Evolutionary conservation across 2,329 filamentous ascomycete genomes (phyloP), one percentile per base, ranked within the genome.

Genomic region (Aspergillus awamori): DNA sequence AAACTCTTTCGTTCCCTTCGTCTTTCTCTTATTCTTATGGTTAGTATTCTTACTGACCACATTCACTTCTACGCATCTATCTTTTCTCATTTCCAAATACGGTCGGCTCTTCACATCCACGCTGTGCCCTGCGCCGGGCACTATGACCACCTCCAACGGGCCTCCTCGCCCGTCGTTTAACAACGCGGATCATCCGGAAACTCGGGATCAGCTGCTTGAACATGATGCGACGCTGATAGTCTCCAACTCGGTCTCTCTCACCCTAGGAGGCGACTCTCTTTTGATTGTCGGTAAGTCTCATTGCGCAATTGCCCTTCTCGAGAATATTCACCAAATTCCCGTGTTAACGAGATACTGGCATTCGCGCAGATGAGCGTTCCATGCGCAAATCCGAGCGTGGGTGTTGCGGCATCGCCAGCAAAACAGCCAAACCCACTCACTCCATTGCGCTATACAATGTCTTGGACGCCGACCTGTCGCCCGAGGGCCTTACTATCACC

Each of bases 381-480:
- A 76, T 79, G 64, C 80, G 82, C 61, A 78, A 79, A 70, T 74
- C 79, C 63, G 73, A 77, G 61, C 79, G 77, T 47, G 79, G 80
- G 67, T 88, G 85, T 73, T 89, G 86, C 72, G 84, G 85, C 22
- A 57, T 74, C 45, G 69, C 87, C 52, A 75, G 82, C 65, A 80
- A 81, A 63, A 79, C 75, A 62, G 74, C 79, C 30, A 83, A 84
- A 61, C 78, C 79, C 33, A 85, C 82, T 30, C 80, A 81, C 64
- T 81, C 84, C 5, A 89, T 97, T 30, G 88, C 91, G 2, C 89
- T 92, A 63, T 93, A 91, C 79, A 90, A 96, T 73, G 80, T 97
- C 63, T 87, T 97, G 53, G 96, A 92, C 89, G 91, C 89, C 41
- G 87, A 91, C 66, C 74, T 89, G 28, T 80, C 82, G 53, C 81